Percentiles rank a stretch among this genome's conserved stretches.
phyloP scores from a whole-genome alignment of 176 grass and related monocot species.

The Stipa capillata region DNA sequence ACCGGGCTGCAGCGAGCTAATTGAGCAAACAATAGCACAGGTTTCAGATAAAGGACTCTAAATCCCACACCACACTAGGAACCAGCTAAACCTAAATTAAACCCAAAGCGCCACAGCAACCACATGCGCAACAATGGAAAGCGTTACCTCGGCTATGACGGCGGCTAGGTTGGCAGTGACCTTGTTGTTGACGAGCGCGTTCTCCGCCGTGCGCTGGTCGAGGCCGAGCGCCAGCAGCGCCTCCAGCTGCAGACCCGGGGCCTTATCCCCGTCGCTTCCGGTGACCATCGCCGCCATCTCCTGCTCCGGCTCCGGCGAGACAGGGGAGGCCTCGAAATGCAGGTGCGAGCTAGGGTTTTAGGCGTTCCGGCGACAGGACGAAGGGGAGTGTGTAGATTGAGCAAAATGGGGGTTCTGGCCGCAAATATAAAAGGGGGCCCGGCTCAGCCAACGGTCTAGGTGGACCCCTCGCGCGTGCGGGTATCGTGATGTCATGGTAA shows the following conservation, averaged over 20 bases:
- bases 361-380: neutral
- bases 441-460: neutral
- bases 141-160: constrained; percentile 60
- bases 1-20: neutral
- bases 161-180: constrained; percentile 69
- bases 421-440: neutral
- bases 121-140: neutral
- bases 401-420: neutral
- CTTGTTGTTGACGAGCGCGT: constrained; percentile 77
- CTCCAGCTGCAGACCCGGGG: constrained; percentile 20
- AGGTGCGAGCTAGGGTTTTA: neutral
- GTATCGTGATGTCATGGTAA: neutral
- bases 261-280: constrained; percentile 16
- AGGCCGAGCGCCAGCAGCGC: constrained; percentile 72
- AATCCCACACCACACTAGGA: neutral
- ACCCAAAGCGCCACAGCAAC: neutral
- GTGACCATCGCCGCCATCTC: neutral
- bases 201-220: constrained; percentile 78
- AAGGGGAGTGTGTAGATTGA: neutral
- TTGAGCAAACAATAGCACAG: neutral
- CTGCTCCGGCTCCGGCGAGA: neutral
- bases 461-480: neutral
- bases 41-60: neutral
- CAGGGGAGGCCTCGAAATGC: neutral
- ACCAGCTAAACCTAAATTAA: neutral